Conservation (phyloP, 768 basidiomycete species). For the Boletellus ananiceps region DNA sequence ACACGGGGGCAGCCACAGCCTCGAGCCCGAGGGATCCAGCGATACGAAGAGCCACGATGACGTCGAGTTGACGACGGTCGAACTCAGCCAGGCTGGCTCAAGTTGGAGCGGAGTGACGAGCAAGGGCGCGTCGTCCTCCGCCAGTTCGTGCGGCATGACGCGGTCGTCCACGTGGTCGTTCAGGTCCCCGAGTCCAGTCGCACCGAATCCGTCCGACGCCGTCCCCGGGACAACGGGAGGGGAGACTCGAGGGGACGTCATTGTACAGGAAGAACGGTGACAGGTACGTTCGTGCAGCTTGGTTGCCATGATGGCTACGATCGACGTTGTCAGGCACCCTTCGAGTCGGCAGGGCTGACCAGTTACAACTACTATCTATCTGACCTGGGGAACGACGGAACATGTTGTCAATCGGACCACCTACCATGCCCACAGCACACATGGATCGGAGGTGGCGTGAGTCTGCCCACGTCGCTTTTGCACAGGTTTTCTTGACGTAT, state of each 20-base stretch:
- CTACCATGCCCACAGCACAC: neutral
- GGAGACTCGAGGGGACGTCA: neutral
- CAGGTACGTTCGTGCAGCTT: neutral
- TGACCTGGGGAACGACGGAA: no score
- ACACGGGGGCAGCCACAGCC: neutral
- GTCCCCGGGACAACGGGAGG: neutral
- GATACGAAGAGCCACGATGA: neutral
- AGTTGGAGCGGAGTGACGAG: neutral
- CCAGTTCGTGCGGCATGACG: neutral
- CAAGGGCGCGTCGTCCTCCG: neutral
- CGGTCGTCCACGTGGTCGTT: constrained; percentile 2
- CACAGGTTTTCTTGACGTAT: neutral
- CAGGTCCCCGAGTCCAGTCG: neutral
- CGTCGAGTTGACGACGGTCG: constrained; percentile 11
- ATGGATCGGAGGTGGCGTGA: neutral
- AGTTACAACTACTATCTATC: no score
- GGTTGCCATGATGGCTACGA: neutral
- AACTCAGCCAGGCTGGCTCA: neutral
- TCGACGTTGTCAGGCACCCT: neutral
- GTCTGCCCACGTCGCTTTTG: neutral
- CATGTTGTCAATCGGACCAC: neutral
- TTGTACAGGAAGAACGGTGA: neutral
- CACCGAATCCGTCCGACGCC: neutral
- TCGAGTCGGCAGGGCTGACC: no score
- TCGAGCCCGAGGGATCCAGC: neutral